Base-by-base conservation (phyloP, 2,329 filamentous ascomycete species). In the Neopestalotiopsis sp. region DNA sequence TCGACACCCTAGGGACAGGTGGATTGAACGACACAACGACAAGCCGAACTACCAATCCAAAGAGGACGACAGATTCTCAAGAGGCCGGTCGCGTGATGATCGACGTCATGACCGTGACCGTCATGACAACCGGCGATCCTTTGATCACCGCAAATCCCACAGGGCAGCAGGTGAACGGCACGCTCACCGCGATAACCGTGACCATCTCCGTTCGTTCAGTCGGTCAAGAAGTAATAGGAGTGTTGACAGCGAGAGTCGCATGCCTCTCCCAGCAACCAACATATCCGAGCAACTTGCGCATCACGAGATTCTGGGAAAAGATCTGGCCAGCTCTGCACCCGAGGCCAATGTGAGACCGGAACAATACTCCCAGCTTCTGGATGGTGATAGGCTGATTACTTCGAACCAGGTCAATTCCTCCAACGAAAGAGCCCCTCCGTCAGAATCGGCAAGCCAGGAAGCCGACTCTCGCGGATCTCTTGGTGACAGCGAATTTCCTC, bases 151-250 rank as follows among this genome's bases (percentile, higher is more conserved):
- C 17, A 63, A 38, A 34, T 38, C 53, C 30, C 17, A 67, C 4
- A 45, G 56, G 14, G 53, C 30, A 7, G 17, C 32, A 13, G 32
- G 9, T 59, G 53, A 49, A 32, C 53, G 65, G 14, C 14, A 66
- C 38, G 24, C 20, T 28, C n/a, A 58, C 42, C 40, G 34, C 10
- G 34, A 10, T 7, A 34, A 45, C 24, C 59, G 32, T 17, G 65
- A 65, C 14, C 61, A 62, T n/a, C 61, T 42, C 61, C 66, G 66
- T 12, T 53, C 57, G 34, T 45, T 59, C 13, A 67, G 59, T 56
- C 45, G 49, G 2, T 28, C 28, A 7, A 30, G 40, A 30, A 67
- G 65, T 38, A 28, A 45, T 24, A 38, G 30, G 14, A 61, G 65
- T 20, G 28, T 42, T 49, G 32, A 34, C 17, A 66, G 61, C 53